Evolutionary conservation across 1,284 basidiomycete species (phyloP).

Genomic region (Psilocybe mexicana): DNA sequence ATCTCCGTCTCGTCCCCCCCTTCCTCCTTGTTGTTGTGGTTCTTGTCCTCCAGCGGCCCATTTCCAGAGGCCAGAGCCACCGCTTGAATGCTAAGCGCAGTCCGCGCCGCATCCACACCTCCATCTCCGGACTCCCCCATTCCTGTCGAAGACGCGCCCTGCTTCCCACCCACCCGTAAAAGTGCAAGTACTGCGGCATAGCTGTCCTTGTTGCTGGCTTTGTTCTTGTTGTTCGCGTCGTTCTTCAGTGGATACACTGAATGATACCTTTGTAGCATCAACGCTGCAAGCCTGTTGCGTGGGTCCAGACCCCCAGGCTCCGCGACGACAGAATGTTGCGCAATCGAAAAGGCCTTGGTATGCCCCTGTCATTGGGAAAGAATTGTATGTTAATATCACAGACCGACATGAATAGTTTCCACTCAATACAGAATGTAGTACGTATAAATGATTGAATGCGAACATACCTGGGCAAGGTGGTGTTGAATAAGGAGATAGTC

Average conservation of each 20-base stretch:
- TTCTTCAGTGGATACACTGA: conserved; percentile 24
- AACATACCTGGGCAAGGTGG: conserved; percentile 59
- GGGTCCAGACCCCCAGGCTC: conserved; percentile 54
- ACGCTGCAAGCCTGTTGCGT: conserved; percentile 52
- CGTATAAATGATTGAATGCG: not conserved
- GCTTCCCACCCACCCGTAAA: conserved; percentile 5
- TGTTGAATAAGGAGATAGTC: conserved; percentile 69
- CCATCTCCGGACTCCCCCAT: conserved; percentile 14
- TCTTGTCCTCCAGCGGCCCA: not conserved
- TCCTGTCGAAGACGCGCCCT: not conserved
- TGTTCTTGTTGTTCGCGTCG: not conserved
- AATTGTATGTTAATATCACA: no score
- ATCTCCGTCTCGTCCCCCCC: not conserved
- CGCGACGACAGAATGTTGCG: conserved; percentile 55
- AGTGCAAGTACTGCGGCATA: conserved; percentile 43
- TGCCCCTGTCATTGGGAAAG: conserved; percentile 42
- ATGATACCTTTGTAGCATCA: conserved; percentile 46
- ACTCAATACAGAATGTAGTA: no score
- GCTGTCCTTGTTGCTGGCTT: conserved; percentile 21
- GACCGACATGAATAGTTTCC: no score
- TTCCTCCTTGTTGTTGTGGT: conserved; percentile 1
- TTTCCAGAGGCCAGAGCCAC: conserved; percentile 25
- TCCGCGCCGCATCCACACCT: conserved; percentile 26
- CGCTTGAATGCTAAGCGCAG: conserved; percentile 25
- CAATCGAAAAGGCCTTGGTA: conserved; percentile 47